These are phyloP conservation scores for Xylaria palmicola DNA, from an alignment of 495 filamentous ascomycete species.

Conservation along the genomic window DNA sequence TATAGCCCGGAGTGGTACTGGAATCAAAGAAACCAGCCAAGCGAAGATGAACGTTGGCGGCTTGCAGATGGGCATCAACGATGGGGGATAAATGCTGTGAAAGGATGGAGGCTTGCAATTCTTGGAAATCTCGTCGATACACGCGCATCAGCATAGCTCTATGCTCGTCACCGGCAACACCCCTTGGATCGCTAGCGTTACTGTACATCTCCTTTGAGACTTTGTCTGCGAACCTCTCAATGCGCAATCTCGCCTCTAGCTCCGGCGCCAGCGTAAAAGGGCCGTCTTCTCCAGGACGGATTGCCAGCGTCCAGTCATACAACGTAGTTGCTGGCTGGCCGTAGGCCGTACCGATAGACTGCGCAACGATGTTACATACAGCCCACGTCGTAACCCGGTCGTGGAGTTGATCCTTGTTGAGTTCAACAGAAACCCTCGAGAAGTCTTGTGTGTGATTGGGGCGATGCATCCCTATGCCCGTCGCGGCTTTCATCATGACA, in stretches of 20 bases:
- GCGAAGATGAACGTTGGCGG: constrained; percentile 78
- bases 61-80: constrained; percentile 71
- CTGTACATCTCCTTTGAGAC: constrained; percentile 84
- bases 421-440: constrained; percentile 74
- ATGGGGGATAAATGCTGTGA: constrained; percentile 56
- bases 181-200: constrained; percentile 72
- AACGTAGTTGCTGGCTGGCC: constrained; percentile 86
- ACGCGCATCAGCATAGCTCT: constrained; percentile 64
- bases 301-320: constrained; percentile 81
- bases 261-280: constrained; percentile 67
- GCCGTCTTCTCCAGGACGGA: constrained; percentile 59
- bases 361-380: constrained; percentile 88
- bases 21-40: constrained; percentile 89
- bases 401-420: constrained; percentile 79
- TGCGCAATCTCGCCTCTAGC: constrained; percentile 66
- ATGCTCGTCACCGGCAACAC: constrained; percentile 68
- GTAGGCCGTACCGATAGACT: constrained; percentile 86
- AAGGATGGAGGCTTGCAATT: constrained; percentile 52
- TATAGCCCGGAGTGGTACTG: constrained; percentile 68
- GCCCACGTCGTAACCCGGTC: constrained; percentile 90
- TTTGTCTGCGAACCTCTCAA: constrained; percentile 82
- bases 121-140: constrained; percentile 55
- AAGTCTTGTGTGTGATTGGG: constrained; percentile 91
- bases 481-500: constrained; percentile 89
- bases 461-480: constrained; percentile 85